A percentile compares a stretch with the other conserved stretches of the same genome.
phyloP scores from a whole-genome alignment of 352 stramenopile genomes.

The Pythium diclinum region DNA sequence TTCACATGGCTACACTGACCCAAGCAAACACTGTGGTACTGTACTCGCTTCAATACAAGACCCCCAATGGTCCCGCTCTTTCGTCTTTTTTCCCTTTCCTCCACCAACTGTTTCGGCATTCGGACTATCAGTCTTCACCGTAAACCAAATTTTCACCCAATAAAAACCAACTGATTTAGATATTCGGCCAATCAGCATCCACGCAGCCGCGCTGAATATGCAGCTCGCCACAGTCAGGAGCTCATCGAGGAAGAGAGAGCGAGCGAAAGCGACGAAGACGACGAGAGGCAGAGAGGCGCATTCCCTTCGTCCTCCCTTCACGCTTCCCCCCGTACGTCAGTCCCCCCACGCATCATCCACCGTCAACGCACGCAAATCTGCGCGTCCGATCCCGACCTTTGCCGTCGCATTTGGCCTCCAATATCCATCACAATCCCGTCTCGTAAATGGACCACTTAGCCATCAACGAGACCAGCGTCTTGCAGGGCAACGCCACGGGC shows the following conservation, averaged over 20 bases:
- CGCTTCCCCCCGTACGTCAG: neutral
- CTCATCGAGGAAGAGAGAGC: neutral
- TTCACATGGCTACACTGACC: neutral
- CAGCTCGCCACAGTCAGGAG: neutral
- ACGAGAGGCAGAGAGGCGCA: neutral
- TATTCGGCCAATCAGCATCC: neutral
- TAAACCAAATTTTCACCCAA: neutral
- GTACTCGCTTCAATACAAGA: neutral
- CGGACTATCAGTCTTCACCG: neutral
- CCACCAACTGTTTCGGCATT: neutral
- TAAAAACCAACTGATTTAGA: neutral
- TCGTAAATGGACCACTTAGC: neutral
- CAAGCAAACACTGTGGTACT: neutral
- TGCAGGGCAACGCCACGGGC: conserved; percentile 66
- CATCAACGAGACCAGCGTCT: conserved; percentile 67
- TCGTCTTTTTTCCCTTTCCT: conserved; percentile 1
- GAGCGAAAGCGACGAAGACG: neutral
- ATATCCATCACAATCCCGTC: neutral
- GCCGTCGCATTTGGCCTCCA: neutral
- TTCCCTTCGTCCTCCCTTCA: neutral
- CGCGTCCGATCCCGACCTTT: neutral
- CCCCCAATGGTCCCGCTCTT: neutral
- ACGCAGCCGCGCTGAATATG: neutral
- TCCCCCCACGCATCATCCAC: neutral
- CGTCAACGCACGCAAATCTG: neutral